Evolutionary conservation across 1,139 yeast species (phyloP).

Genomic region (Suhomyces yuchorum): DNA sequence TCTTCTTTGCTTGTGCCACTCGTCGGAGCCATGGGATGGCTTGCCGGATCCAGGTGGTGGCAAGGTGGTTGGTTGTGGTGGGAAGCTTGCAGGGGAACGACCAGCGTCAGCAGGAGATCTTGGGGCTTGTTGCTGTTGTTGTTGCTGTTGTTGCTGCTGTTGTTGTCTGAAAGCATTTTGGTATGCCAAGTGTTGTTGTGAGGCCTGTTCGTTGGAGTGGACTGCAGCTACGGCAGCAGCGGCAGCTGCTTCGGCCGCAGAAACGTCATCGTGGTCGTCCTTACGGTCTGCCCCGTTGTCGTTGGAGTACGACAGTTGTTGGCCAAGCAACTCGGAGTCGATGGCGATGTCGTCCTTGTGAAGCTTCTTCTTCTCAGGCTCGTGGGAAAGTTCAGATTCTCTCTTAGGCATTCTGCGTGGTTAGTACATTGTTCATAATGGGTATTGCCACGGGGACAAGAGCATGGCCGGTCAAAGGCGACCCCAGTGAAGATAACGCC

Average conservation of each 20-base stretch:
- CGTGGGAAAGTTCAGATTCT: constrained; percentile 27
- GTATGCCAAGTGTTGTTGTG: constrained; percentile 33
- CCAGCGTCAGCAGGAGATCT: constrained; percentile 12
- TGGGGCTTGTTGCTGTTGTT: constrained; percentile 18
- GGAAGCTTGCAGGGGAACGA: constrained; percentile 16
- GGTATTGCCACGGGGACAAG: too few species aligned
- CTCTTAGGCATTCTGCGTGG: constrained; percentile 37
- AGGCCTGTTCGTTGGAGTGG: constrained; percentile 21
- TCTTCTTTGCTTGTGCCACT: constrained; percentile 84
- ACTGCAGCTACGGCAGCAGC: constrained; percentile 37
- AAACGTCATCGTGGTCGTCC: constrained; percentile 25
- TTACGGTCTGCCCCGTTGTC: constrained; percentile 16
- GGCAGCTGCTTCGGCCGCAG: constrained; percentile 36
- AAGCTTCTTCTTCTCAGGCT: constrained; percentile 29
- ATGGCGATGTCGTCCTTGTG: constrained; percentile 43
- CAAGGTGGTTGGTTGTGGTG: constrained; percentile 37
- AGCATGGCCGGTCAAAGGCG: too few species aligned
- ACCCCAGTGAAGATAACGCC: too few species aligned
- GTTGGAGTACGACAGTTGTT: constrained; percentile 39
- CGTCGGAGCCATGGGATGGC: constrained; percentile 71
- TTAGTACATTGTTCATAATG: too few species aligned
- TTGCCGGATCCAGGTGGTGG: constrained; percentile 42
- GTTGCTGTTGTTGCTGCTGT: constrained; percentile 22
- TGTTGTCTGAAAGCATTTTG: constrained; percentile 34
- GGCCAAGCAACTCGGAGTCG: constrained; percentile 52